phyloP scores from a whole-genome alignment of 164 flowering plant species.

The Kingdonia uniflora region DNA sequence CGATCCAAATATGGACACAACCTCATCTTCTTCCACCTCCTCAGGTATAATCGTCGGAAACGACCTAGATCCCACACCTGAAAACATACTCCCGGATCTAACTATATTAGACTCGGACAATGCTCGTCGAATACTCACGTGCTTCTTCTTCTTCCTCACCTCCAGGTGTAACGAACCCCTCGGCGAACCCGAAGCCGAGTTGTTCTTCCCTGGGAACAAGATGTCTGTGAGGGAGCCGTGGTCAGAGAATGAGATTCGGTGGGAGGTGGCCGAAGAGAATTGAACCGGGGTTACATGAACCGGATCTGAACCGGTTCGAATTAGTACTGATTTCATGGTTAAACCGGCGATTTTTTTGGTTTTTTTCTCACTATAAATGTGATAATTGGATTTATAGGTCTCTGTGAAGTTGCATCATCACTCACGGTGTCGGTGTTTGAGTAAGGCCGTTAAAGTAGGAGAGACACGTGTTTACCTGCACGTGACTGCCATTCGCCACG shows the following conservation, averaged over 20 bases:
- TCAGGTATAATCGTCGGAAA: conserved; percentile 33
- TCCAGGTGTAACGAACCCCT: conserved; percentile 23
- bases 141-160: conserved; percentile 1
- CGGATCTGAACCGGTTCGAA: conserved; percentile 39
- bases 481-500: too few species aligned
- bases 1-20: too few species aligned
- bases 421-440: too few species aligned
- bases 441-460: too few species aligned
- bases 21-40: conserved; percentile 14
- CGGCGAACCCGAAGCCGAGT: conserved; percentile 11
- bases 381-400: too few species aligned
- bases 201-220: conserved; percentile 17
- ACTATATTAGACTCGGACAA: conserved; percentile 31
- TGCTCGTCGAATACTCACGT: conserved; percentile 23
- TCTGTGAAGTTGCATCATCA: too few species aligned
- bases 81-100: background rate
- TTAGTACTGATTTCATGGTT: conserved; percentile 36
- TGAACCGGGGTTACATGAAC: conserved; percentile 9
- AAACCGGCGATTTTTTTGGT: too few species aligned
- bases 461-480: too few species aligned
- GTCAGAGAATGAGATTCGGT: conserved; percentile 12
- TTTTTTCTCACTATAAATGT: too few species aligned
- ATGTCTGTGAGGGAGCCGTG: conserved; percentile 16
- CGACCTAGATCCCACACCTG: conserved; percentile 16
- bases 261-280: conserved; percentile 13